Conservation (phyloP, 768 basidiomycete species). For the Lactifluus echinatus region DNA sequence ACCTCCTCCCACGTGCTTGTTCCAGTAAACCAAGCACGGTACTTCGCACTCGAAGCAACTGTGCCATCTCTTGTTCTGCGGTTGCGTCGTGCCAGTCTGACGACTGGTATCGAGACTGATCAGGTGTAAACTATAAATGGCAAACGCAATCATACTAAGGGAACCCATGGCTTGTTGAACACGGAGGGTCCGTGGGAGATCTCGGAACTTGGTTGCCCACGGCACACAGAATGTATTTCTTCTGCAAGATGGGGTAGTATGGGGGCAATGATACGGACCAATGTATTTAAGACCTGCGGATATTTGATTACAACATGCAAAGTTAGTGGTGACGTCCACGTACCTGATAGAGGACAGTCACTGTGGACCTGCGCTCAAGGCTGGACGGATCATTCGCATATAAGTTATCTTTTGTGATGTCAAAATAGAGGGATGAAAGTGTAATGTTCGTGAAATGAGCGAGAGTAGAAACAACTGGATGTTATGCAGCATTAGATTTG, state of each 20-base stretch:
- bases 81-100: constrained; percentile 52
- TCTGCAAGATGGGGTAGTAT: constrained; percentile 87
- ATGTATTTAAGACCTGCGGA: constrained; percentile 51
- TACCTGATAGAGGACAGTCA: constrained; percentile 69
- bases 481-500: constrained; percentile 6
- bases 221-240: constrained; percentile 54
- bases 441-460: constrained; percentile 75
- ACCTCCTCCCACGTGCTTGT: constrained; percentile 71
- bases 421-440: constrained; percentile 87
- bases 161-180: constrained; percentile 63
- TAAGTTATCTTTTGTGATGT: constrained; percentile 81
- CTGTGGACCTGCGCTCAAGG: constrained; percentile 49
- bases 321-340: constrained; percentile 29
- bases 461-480: constrained; percentile 59
- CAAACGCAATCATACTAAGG: constrained; percentile 43
- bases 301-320: neutral
- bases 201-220: constrained; percentile 7
- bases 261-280: constrained; percentile 70
- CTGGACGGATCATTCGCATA: constrained; percentile 58
- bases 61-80: constrained; percentile 54
- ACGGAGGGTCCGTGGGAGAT: constrained; percentile 41
- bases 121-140: neutral
- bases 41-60: constrained; percentile 50
- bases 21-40: constrained; percentile 64
- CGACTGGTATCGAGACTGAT: constrained; percentile 30